Evolutionary conservation across 1,284 basidiomycete genomes (phyloP).

Genomic region (Trichosporon sp.): DNA sequence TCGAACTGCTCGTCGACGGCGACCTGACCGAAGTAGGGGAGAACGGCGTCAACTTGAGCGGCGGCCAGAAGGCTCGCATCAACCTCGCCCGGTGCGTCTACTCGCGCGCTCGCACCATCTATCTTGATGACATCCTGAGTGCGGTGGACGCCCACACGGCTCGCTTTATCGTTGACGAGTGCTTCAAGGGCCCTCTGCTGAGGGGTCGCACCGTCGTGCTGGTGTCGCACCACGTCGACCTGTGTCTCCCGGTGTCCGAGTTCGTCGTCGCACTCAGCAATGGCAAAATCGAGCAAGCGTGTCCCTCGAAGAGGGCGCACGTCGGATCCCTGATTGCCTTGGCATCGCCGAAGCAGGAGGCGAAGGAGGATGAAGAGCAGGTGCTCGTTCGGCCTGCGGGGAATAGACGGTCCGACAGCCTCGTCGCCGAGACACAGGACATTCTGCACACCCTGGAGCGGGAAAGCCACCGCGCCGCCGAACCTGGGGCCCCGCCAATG

Average conservation of each 20-base stretch:
- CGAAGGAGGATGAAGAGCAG: background rate
- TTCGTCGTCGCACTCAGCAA: conserved; percentile 57
- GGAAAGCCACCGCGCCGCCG: background rate
- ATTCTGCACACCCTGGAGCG: background rate
- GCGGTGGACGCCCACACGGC: conserved; percentile 48
- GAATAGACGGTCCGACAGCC: background rate
- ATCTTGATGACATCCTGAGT: conserved; percentile 45
- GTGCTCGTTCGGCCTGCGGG: background rate
- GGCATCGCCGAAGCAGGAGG: conserved; percentile 5
- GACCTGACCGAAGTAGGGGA: conserved; percentile 73
- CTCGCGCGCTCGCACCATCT: conserved; percentile 63
- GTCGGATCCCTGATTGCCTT: conserved; percentile 13
- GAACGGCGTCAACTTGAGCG: conserved; percentile 60
- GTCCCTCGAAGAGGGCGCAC: conserved; percentile 20
- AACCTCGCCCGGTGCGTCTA: conserved; percentile 75
- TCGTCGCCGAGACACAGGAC: background rate
- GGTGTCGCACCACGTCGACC: conserved; percentile 67
- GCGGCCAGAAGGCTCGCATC: conserved; percentile 62
- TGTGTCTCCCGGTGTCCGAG: conserved; percentile 35
- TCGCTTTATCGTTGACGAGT: conserved; percentile 39
- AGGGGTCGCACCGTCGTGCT: conserved; percentile 63
- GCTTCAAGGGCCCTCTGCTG: conserved; percentile 53
- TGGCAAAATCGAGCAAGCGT: conserved; percentile 33
- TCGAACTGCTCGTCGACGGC: conserved; percentile 39
- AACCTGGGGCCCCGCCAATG: background rate